Evolutionary conservation across 805 yeast genomes (phyloP).

Genomic region (Starmerella davenportii): DNA sequence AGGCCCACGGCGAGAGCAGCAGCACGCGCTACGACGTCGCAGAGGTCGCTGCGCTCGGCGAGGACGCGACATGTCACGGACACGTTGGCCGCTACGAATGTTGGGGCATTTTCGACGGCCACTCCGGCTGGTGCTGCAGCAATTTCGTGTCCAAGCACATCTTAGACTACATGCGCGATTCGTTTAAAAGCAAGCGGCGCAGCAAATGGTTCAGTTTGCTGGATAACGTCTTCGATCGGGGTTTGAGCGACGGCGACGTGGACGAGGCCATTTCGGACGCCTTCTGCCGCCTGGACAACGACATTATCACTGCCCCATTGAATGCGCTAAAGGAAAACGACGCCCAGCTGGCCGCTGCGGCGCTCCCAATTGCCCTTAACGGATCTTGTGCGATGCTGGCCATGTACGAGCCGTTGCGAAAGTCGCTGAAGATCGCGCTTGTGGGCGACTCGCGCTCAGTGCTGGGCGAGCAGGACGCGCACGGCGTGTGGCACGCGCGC

Average conservation of each 20-base stretch:
- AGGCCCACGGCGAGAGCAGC: constrained; percentile 4
- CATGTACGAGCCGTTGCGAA: constrained; percentile 59
- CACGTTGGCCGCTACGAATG: constrained; percentile 44
- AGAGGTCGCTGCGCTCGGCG: constrained; percentile 11
- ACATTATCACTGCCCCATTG: constrained; percentile 59
- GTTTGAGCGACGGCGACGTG: constrained; percentile 46
- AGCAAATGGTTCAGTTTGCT: constrained; percentile 6
- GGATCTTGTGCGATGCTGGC: constrained; percentile 86
- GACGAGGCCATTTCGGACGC: constrained; percentile 68
- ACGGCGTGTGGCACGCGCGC: constrained; percentile 67
- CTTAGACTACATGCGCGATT: constrained; percentile 50
- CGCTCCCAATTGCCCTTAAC: constrained; percentile 34
- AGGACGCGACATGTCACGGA: constrained; percentile 30
- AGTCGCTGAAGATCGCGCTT: constrained; percentile 67
- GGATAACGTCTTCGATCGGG: constrained; percentile 26
- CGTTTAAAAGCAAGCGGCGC: constrained; percentile 32
- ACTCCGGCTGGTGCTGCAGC: constrained; percentile 87
- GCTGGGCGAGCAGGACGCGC: constrained; percentile 42
- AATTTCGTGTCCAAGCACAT: constrained; percentile 59
- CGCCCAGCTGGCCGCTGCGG: constrained; percentile 64
- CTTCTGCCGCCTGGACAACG: constrained; percentile 64
- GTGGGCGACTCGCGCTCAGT: constrained; percentile 92
- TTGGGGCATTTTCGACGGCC: constrained; percentile 92
- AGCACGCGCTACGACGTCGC: constrained; percentile 5
- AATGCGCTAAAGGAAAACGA: constrained; percentile 42